Percentiles rank a stretch among this genome's conserved stretches.
Conservation (phyloP, 805 yeast species). For the Tetrapisispora phaffii region DNA sequence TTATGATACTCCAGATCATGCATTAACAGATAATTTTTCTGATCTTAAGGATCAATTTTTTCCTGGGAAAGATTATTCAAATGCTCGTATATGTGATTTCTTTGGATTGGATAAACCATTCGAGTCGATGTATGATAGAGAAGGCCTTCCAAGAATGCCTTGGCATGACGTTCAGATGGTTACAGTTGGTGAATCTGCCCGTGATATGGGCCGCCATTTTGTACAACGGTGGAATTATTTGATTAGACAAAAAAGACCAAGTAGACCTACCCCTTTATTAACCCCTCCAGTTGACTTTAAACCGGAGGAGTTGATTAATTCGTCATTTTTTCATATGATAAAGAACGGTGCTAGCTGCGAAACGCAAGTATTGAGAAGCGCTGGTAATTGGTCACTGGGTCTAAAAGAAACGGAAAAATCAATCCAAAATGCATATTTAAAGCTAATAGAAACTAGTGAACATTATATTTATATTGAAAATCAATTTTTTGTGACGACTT, state of each 20-base stretch:
- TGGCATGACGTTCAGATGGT: conserved; percentile 99
- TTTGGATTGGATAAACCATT: conserved; percentile 72
- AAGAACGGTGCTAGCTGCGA: conserved; percentile 79
- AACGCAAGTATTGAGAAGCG: conserved; percentile 78
- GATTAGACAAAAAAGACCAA: conserved; percentile 86
- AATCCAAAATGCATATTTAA: conserved; percentile 86
- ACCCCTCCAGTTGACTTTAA: conserved; percentile 89
- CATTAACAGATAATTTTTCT: conserved; percentile 63
- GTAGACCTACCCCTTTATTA: conserved; percentile 82
- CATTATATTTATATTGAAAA: conserved; percentile 92
- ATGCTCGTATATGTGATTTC: conserved; percentile 88
- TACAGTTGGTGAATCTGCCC: conserved; percentile 86
- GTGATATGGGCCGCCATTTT: conserved; percentile 88
- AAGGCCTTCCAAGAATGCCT: conserved; percentile 84
- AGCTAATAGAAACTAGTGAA: conserved; percentile 80
- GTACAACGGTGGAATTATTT: conserved; percentile 96
- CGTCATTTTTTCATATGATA: conserved; percentile 33
- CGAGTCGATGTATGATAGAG: conserved; percentile 84
- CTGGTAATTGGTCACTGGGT: conserved; percentile 91
- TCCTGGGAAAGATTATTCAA: conserved; percentile 96
- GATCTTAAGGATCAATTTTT: conserved; percentile 47
- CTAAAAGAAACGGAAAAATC: conserved; percentile 76
- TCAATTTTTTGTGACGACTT: conserved; percentile 89
- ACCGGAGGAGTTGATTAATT: conserved; percentile 51
- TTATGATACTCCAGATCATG: conserved; percentile 94